Evolutionary conservation across 228 moss, liverwort and hornwort genomes (phyloP).

Genomic region (Sphagnum fallax): DNA sequence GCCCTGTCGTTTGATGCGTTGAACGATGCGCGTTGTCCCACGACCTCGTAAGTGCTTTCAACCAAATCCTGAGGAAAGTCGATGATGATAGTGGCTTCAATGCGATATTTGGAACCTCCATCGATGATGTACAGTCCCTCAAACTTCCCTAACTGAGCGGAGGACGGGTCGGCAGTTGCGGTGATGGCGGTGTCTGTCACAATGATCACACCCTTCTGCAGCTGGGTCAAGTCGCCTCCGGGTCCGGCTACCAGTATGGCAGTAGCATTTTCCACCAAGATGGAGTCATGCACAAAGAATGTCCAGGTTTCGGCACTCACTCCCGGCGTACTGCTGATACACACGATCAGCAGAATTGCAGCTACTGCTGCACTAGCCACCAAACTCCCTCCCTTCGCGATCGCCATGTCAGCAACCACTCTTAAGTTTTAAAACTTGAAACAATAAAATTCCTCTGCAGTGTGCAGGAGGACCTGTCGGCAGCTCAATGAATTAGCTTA

Average conservation of each 20-base stretch:
- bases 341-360: too few relatives aligned
- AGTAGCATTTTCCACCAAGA: neutral
- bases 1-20: constrained; percentile 4
- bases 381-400: too few relatives aligned
- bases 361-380: too few relatives aligned
- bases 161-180: constrained; percentile 4
- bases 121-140: constrained; percentile 5
- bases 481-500: too few relatives aligned
- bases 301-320: constrained; percentile 11
- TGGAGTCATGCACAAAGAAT: constrained; percentile 1
- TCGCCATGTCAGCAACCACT: too few relatives aligned
- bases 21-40: constrained; percentile 7
- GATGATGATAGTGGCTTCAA: constrained; percentile 6
- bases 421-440: too few relatives aligned
- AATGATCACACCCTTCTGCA: constrained; percentile 1
- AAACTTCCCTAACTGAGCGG: constrained; percentile 1
- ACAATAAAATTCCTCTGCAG: too few relatives aligned
- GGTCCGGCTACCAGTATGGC: constrained; percentile 6
- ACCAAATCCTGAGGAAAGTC: constrained; percentile 14
- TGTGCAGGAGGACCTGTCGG: too few relatives aligned
- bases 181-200: constrained; percentile 5
- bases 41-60: constrained; percentile 15
- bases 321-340: neutral
- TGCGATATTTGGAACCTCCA: constrained; percentile 3
- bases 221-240: neutral